Percentiles rank a stretch among this genome's conserved stretches.
phyloP scores from a whole-genome alignment of 2,329 filamentous ascomycete species.

The Hypoxylon sp. region DNA sequence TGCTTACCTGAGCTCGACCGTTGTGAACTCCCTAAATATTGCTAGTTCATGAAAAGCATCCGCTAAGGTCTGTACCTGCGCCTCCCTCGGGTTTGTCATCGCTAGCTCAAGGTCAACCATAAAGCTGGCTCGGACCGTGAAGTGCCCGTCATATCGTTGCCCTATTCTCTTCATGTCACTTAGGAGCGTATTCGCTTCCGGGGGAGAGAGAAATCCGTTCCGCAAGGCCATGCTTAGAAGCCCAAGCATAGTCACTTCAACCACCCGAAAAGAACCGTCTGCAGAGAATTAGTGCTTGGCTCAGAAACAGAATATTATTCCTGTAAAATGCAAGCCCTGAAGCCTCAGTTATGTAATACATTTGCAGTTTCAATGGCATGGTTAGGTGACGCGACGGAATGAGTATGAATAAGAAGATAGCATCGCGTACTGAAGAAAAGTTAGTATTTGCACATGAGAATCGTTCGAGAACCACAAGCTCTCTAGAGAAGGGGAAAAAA shows the following conservation, averaged over 20 bases:
- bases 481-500: neutral
- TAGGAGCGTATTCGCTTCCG: constrained; percentile 35
- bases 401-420: constrained; percentile 9
- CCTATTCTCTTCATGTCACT: constrained; percentile 38
- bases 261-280: constrained; percentile 46
- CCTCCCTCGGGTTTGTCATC: constrained; percentile 40
- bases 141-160: constrained; percentile 30
- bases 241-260: constrained; percentile 45
- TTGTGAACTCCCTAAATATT: constrained; percentile 42
- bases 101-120: constrained; percentile 43
- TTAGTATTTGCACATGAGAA: constrained; percentile 24
- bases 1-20: constrained; percentile 42
- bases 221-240: constrained; percentile 49
- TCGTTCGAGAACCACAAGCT: neutral
- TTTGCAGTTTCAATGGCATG: neutral
- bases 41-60: constrained; percentile 40
- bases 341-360: constrained; percentile 6
- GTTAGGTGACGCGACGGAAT: neutral
- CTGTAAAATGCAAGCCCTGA: neutral
- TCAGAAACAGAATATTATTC: neutral
- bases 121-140: constrained; percentile 35
- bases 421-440: constrained; percentile 28
- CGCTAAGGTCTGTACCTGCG: constrained; percentile 37
- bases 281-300: constrained; percentile 18
- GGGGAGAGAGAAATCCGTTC: constrained; percentile 37